Evolutionary conservation across 345 rosid species (phyloP), one percentile per base, ranked within the genome.

Genomic region (Clarkia xantiana): DNA sequence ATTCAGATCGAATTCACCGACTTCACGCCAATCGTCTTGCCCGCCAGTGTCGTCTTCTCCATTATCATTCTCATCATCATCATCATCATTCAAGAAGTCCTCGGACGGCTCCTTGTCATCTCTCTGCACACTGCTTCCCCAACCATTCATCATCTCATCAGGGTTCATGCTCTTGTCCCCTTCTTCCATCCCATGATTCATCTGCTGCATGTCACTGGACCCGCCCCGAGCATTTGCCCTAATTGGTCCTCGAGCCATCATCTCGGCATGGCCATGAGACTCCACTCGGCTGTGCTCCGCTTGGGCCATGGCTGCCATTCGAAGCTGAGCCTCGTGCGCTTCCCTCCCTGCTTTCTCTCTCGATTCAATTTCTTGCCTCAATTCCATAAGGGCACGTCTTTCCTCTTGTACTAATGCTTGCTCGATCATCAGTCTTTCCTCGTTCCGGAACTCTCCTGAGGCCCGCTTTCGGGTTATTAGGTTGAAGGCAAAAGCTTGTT

Each of bases 91-190:
- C 68, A 91, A 75, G 74, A 86, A 91, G 72, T 86, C 85, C 52
- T 91, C 94, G 3, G 82, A 76, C 4, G 94, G 87, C 42, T 91
- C 96, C 73, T 75, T 81, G 20, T 91, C 94, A 2, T 91, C 94
- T 73, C 81, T 73, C 64, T 69, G 81, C 4, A 59, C 65, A 59
- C 65, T 76, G 66, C 65, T 82, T 57, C 78, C 80, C 93, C 87
- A 84, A 17, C 93, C 87, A 61, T 87, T 93, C 81, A 87, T 84
- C 85, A 86, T 78, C 67, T 79, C 94, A 18, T 84, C 81, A 0
- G 81, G 93, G 64, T 77, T 75, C 36, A 29, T 29, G 36, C 36
- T 10, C 47, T 74, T 85, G 14, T 71, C 74, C 52, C 78, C 82
- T 45, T 72, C 94, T 54, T 73, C 81, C 72, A 91, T 63, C 55